A percentile compares a stretch with the other conserved stretches of the same genome.
phyloP scores from a whole-genome alignment of 805 yeast species.

The Nakazawaea anatomiae region DNA sequence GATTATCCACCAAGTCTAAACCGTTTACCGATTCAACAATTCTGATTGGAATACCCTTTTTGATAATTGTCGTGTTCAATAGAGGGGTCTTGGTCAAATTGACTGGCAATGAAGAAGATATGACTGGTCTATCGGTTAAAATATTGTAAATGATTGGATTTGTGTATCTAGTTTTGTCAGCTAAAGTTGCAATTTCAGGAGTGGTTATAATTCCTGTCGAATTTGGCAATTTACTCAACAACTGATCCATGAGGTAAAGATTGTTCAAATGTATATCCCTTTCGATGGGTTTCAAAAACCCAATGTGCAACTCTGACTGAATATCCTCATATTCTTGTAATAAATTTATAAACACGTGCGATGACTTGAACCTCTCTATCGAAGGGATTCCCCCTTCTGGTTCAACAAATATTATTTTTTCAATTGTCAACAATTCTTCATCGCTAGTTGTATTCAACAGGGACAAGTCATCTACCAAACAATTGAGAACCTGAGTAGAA shows the following conservation, averaged over 20 bases:
- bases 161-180: slow-evolving; percentile 26
- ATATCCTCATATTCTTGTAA: slow-evolving; percentile 75
- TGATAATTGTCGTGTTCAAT: slow-evolving; percentile 70
- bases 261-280: slow-evolving; percentile 60
- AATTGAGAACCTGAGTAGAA: slow-evolving; percentile 34
- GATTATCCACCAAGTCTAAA: slow-evolving; percentile 27
- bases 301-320: slow-evolving; percentile 54
- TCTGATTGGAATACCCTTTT: slow-evolving; percentile 63
- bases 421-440: slow-evolving; percentile 44
- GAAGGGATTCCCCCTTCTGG: slow-evolving; percentile 89
- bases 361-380: slow-evolving; percentile 67
- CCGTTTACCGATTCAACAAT: slow-evolving; percentile 28
- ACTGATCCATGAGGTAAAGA: slow-evolving; percentile 54
- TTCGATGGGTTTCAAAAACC: slow-evolving; percentile 38
- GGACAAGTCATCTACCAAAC: slow-evolving; percentile 29
- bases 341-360: slow-evolving; percentile 84
- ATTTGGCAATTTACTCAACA: slow-evolving; percentile 44
- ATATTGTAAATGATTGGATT: slow-evolving; percentile 90
- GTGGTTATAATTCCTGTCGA: slow-evolving; percentile 85
- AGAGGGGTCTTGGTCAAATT: slow-evolving; percentile 49
- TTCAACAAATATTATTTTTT: slow-evolving; percentile 77
- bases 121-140: slow-evolving; percentile 83
- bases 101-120: slow-evolving; percentile 87
- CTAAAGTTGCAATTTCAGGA: slow-evolving; percentile 59
- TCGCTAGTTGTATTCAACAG: slow-evolving; percentile 17